phyloP scores from a whole-genome alignment of 1,284 basidiomycete genomes.

The Irpex lacteus region DNA sequence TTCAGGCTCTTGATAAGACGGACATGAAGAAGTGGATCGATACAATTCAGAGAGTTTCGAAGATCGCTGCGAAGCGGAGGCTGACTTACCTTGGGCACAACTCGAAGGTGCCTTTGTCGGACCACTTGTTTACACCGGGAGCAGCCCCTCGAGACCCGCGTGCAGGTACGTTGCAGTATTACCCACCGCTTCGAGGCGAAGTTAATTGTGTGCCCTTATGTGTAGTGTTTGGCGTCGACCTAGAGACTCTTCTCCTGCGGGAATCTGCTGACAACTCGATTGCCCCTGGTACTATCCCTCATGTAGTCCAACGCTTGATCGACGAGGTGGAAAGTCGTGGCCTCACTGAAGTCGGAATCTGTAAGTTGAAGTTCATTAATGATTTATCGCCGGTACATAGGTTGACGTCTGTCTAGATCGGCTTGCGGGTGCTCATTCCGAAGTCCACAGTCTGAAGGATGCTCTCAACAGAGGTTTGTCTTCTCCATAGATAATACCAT shows the following conservation, averaged over 20 bases:
- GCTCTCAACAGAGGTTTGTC: constrained; percentile 65
- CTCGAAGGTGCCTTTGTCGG: constrained; percentile 64
- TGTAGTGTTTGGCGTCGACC: constrained; percentile 75
- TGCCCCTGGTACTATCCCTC: constrained; percentile 57
- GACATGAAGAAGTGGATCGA: constrained; percentile 78
- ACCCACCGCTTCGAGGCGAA: not conserved
- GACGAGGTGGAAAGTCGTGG: constrained; percentile 71
- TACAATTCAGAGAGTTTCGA: constrained; percentile 65
- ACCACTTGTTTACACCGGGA: constrained; percentile 58
- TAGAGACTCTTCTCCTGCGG: constrained; percentile 64
- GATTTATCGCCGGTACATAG: not conserved
- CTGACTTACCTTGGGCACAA: constrained; percentile 76
- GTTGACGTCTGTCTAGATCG: constrained; percentile 49
- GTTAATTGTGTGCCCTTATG: not conserved
- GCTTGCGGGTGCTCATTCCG: constrained; percentile 73
- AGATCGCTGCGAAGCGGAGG: constrained; percentile 71
- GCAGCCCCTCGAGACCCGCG: constrained; percentile 50
- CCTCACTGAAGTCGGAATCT: constrained; percentile 77
- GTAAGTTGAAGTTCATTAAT: constrained; percentile 39
- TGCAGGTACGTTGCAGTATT: constrained; percentile 48
- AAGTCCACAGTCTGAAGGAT: constrained; percentile 67
- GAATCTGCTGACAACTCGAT: constrained; percentile 52
- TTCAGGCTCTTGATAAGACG: constrained; percentile 65
- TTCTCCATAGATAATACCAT: not conserved
- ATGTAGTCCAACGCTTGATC: constrained; percentile 62